Base-by-base conservation (phyloP, 2,329 filamentous ascomycete genomes). In the Apiospora aurea region DNA sequence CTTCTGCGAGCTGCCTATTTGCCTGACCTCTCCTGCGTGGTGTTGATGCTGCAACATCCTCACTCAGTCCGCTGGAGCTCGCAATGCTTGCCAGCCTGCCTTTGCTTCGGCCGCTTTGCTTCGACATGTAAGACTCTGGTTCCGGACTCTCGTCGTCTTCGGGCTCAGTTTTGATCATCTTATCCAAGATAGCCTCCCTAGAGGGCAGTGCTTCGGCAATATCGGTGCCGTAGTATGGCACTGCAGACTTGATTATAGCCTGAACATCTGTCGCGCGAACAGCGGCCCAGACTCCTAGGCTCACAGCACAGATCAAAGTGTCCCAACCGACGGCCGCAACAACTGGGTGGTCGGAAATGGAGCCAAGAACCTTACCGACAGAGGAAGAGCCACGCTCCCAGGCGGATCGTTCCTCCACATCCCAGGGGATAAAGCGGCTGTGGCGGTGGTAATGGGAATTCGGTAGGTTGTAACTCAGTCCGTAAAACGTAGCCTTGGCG, bases 301-400 rank as follows among this genome's bases (percentile, higher is more conserved):
- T 87, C 18, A 88, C 72, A 1, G 83, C 82, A 29, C 86, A 88
- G 47, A 91, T 81, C 18, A 92, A 77, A 1, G 90, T 89, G 78
- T 92, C 90, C 79, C 86, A 87, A 7, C 86, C 88, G 0, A 87
- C 87, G 24, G 85, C 86, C 26, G 86, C 86, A 43, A 92, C 86
- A 29, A 86, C 87, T 0, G 90, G 89, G 76, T 92, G 88, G 70
- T 87, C 87, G 72, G 83, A 83, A 69, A 88, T 83, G 1, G 87
- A 85, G 53, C 83, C 85, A 38, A 87, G 82, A 16, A 88, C 79
- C 77, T 82, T 85, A 67, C 81, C 82, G 18, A 86, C 71, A 3
- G 86, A 84, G 34, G 81, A 86, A 16, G 83, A 83, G 68, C 82
- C 83, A 29, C 84, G 85, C 71, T 87, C 84, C 79, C 83, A 84